Conservation (phyloP, 2,329 filamentous ascomycete species). For the Chaetomium sp. region DNA sequence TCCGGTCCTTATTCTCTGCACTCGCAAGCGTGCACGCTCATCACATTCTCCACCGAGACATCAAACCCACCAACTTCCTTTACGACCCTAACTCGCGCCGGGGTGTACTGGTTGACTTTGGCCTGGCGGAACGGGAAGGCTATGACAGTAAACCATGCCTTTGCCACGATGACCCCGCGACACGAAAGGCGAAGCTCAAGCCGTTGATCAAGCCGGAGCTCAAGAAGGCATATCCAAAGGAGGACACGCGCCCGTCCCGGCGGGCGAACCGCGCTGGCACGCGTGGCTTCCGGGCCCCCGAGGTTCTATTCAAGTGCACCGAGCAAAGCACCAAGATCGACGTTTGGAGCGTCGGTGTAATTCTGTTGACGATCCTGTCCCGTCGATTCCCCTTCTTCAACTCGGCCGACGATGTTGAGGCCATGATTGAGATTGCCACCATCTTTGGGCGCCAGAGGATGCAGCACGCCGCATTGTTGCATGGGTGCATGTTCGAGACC, state of each 20-base stretch:
- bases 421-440: constrained; percentile 93
- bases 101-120: constrained; percentile 96
- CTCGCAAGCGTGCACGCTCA: constrained; percentile 76
- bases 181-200: constrained; percentile 55
- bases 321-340: constrained; percentile 91
- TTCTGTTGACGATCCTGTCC: constrained; percentile 87
- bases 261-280: constrained; percentile 93
- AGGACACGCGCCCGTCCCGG: constrained; percentile 78
- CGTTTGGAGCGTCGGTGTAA: constrained; percentile 96
- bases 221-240: constrained; percentile 73
- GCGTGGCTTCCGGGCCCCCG: constrained; percentile 88
- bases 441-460: constrained; percentile 85
- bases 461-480: constrained; percentile 72
- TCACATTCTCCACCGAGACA: constrained; percentile 86
- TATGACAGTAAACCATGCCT: constrained; percentile 72
- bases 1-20: constrained; percentile 80
- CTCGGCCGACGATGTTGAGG: constrained; percentile 94
- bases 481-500: constrained; percentile 88
- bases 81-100: constrained; percentile 76
- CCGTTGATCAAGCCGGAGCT: constrained; percentile 46
- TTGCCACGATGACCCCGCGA: constrained; percentile 61
- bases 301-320: constrained; percentile 95
- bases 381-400: constrained; percentile 98
- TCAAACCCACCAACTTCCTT: constrained; percentile 96
- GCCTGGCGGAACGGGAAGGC: constrained; percentile 81